Base-by-base conservation (phyloP, 257 asterid genomes). In the Solanum phureja region DNA sequence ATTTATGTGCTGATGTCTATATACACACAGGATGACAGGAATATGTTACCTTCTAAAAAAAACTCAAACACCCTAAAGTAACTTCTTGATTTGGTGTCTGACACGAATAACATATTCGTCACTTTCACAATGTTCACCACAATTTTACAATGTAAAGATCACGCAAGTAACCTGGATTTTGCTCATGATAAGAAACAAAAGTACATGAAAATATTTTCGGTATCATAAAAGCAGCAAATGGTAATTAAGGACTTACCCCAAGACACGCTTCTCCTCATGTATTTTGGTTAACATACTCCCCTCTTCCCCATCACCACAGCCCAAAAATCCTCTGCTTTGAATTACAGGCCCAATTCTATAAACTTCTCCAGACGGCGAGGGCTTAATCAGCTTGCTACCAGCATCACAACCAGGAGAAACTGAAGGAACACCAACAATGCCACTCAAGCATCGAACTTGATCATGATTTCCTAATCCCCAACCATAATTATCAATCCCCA, bases 241-340 rank as follows among this genome's bases (percentile, higher is more conserved):
- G 56, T 44, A 44, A 44, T 44, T 82, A 3, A 29, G 27, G 34
- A 33, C 81, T 76, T 90, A 97, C 99, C 99, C 99, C 79, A 96
- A 79, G 86, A 95, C 95, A 79, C 94, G 96, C 87, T 89, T 92
- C 86, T 96, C 99, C 89, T 96, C 93, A 40, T 95, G 90, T 52
- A 94, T 92, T 93, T 93, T 94, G 35, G 99, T 91, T 4, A 96
- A 88, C 90, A 89, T 87, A 74, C 86, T 87, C 83, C 98, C 98
- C 77, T 94, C 98, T 49, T 91, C 95, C 31, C 98, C 99, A 92
- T 94, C 98, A 58, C 96, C 94, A 79, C 96, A 93, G 58, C 99
- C 99, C 92, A 97, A 89, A 91, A 97, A 97, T 64, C 92, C 91
- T 88, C 99, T 94, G 90, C 87, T 93, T 88, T 96, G 97, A 87